A percentile compares a stretch with the other conserved stretches of the same genome.
Evolutionary conservation across 1,284 basidiomycete genomes (phyloP).

Genomic region (Leccinum ponderosum): DNA sequence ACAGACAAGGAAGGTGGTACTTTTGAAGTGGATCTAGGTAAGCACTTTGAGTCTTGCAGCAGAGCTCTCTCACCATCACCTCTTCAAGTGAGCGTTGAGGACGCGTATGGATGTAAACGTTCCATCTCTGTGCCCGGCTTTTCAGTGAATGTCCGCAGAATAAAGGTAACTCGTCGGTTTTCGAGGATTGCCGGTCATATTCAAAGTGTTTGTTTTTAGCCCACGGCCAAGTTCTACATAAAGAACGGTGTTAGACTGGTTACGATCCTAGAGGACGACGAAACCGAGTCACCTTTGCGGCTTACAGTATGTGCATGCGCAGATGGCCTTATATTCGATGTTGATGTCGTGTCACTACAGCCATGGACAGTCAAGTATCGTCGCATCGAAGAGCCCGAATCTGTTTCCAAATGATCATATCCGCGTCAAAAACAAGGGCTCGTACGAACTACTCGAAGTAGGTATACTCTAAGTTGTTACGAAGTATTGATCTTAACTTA

Average conservation of each 20-base stretch:
- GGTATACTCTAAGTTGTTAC: constrained; percentile 14
- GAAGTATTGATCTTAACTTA: constrained; percentile 4
- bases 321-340: constrained; percentile 5
- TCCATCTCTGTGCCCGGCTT: constrained; percentile 77
- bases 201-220: constrained; percentile 43
- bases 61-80: background rate
- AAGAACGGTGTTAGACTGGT: constrained; percentile 54
- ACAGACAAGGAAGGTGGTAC: constrained; percentile 72
- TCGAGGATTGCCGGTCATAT: background rate
- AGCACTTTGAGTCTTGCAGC: constrained; percentile 18
- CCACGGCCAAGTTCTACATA: constrained; percentile 86
- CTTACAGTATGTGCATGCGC: constrained; percentile 65
- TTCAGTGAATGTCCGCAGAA: constrained; percentile 85
- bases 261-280: constrained; percentile 77
- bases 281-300: constrained; percentile 72
- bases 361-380: constrained; percentile 87
- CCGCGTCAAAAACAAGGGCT: constrained; percentile 66
- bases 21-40: constrained; percentile 81
- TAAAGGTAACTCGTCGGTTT: constrained; percentile 54
- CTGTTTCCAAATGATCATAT: constrained; percentile 69
- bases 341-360: constrained; percentile 38
- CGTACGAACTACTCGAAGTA: constrained; percentile 76
- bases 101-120: constrained; percentile 86
- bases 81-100: constrained; percentile 75
- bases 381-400: constrained; percentile 49